Evolutionary conservation across 2,329 filamentous ascomycete species (phyloP), one percentile per base, ranked within the genome.

Genomic region (Chaetomium sp.): DNA sequence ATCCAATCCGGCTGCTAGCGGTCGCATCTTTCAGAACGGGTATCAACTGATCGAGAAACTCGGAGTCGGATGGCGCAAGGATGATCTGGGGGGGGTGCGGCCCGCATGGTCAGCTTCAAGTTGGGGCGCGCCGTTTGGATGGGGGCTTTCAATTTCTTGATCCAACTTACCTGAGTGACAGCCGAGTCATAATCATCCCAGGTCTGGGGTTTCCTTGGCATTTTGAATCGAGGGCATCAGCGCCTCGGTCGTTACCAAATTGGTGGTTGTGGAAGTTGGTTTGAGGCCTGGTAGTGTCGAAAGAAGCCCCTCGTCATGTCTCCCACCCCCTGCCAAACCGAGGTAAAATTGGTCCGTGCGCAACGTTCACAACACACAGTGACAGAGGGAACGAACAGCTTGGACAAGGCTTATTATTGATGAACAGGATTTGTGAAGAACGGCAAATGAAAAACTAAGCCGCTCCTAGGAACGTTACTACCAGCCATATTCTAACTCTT

Each of bases 21-120:
- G 89, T 84, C 63, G 89, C 91, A 79, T 96, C 92, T 75, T 91
- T 94, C 60, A 99, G 85, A 1, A 95, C 88, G 8, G 91, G 92
- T 48, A 97, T 96, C 50, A 99, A 76, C 68, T 96, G 92, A 69
- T 97, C 94, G 61, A 99, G 84, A 67, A 96, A 97, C 66, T 99
- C 94, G 49, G 87, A 81, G 67, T 97, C 92, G 27, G 91, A 91
- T 10, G 91, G 88, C 2, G 92, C 91, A 64, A 95, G 84, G 59
- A 96, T 91, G 63, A 97, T 95, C 90, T 99, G 68, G 6, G 10
- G 43, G 12, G 8, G 32, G 12, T 5, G 14, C 12, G 7, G 19
- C 19, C 19, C 19, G 19, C 19, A 42, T 36, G n/a, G 44, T 53
- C 4, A 53, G 44, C 19, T 27, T 27, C 19, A 27, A 27, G 19